Percentiles rank a stretch among this genome's conserved stretches.
These are phyloP conservation scores for Neolentinus lepideus DNA, from an alignment of 1,284 basidiomycete genomes.

Conservation along the genomic window DNA sequence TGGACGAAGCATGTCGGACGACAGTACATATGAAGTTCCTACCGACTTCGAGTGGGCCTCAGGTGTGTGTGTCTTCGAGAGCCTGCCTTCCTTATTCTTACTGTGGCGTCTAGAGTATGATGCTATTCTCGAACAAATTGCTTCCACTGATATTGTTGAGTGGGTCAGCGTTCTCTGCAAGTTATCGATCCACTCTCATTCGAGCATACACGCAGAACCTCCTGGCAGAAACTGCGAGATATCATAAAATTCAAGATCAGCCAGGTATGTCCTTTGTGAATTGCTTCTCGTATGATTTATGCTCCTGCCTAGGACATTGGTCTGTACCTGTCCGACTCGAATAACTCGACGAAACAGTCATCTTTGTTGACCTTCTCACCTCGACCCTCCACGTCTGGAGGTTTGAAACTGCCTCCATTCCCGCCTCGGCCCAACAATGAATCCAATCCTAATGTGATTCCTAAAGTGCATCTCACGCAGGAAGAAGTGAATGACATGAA, in stretches of 20 bases:
- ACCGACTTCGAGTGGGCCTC: constrained; percentile 16
- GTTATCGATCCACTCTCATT: background rate
- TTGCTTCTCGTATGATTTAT: constrained; percentile 7
- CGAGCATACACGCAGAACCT: constrained; percentile 40
- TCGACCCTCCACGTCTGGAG: constrained; percentile 42
- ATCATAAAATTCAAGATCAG: constrained; percentile 65
- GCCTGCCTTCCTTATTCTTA: constrained; percentile 4
- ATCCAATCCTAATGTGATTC: constrained; percentile 43
- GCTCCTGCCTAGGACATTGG: constrained; percentile 43
- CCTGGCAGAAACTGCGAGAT: constrained; percentile 70
- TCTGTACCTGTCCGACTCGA: constrained; percentile 42
- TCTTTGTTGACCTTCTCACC: constrained; percentile 35
- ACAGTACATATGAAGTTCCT: constrained; percentile 5
- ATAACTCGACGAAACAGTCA: constrained; percentile 24
- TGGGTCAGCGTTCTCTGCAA: constrained; percentile 23
- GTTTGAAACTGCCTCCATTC: constrained; percentile 76
- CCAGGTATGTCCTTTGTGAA: constrained; percentile 34
- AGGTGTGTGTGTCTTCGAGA: constrained; percentile 13
- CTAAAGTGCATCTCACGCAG: constrained; percentile 53
- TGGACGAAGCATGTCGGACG: background rate
- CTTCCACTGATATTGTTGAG: constrained; percentile 66
- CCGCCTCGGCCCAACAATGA: constrained; percentile 49
- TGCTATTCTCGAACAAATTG: constrained; percentile 56
- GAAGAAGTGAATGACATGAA: constrained; percentile 60
- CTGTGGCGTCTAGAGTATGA: constrained; percentile 47